Conservation (phyloP, 1,284 basidiomycete genomes). For the Macrocystidia cucumis region DNA sequence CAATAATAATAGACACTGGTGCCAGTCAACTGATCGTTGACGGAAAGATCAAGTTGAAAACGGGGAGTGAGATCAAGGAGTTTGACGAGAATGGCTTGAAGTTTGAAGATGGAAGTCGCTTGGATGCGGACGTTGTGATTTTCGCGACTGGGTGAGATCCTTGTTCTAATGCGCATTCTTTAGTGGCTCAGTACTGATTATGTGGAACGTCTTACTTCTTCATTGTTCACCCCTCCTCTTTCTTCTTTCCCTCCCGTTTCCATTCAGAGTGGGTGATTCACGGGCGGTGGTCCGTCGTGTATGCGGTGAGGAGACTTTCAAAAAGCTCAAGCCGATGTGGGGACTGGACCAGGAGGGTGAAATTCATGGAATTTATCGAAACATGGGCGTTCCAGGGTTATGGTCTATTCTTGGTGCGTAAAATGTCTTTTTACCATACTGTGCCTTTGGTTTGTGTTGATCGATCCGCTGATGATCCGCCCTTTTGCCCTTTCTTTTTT, state of each 20-base stretch:
- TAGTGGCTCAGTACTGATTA: no score
- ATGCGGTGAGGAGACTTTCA: constrained; percentile 38
- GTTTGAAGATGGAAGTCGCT: constrained; percentile 58
- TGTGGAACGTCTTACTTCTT: no score
- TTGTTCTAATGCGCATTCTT: no score
- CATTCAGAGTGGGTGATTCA: constrained; percentile 29
- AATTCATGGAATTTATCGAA: constrained; percentile 39
- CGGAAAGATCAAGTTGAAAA: constrained; percentile 71
- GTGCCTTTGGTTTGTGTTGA: neutral
- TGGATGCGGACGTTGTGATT: constrained; percentile 63
- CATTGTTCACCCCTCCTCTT: neutral
- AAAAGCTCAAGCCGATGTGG: constrained; percentile 44
- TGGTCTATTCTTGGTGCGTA: constrained; percentile 53
- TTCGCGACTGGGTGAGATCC: constrained; percentile 52
- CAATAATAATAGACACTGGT: constrained; percentile 42
- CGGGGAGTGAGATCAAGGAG: constrained; percentile 42
- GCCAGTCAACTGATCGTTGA: constrained; percentile 59
- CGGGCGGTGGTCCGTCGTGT: constrained; percentile 23
- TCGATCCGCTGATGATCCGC: neutral
- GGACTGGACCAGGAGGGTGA: constrained; percentile 52
- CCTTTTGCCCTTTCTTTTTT: constrained; percentile 1
- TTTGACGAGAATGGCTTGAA: constrained; percentile 50
- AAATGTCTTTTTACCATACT: neutral
- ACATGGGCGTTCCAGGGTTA: constrained; percentile 40
- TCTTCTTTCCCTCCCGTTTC: neutral